Conservation (phyloP, 306 rosid species). For the Neltuma alba region DNA sequence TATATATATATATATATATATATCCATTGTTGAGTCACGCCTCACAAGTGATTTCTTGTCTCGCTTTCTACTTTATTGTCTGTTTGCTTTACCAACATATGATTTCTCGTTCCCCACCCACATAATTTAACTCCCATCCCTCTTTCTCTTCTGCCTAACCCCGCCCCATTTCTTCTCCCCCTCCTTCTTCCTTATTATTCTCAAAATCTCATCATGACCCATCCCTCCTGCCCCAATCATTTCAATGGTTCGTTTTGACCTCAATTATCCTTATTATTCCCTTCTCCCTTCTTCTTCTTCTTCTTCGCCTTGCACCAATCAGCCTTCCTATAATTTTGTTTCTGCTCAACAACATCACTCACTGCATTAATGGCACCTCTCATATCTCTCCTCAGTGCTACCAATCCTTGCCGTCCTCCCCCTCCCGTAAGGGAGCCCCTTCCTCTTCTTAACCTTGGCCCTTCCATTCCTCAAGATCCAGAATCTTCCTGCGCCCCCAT, state of each 20-base stretch:
- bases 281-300: constrained; percentile 26
- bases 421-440: constrained; percentile 59
- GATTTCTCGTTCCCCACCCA: constrained; percentile 20
- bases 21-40: constrained; percentile 48
- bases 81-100: constrained; percentile 43
- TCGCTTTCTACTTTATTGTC: constrained; percentile 41
- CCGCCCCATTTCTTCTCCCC: too few relatives aligned
- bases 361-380: background rate
- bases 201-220: constrained; percentile 58
- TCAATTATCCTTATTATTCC: constrained; percentile 38
- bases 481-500: constrained; percentile 30
- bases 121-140: constrained; percentile 22
- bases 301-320: constrained; percentile 20
- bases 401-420: constrained; percentile 44
- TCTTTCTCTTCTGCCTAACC: too few relatives aligned
- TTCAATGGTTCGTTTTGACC: constrained; percentile 48
- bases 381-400: background rate
- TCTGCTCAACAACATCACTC: constrained; percentile 25
- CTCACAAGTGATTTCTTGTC: constrained; percentile 57
- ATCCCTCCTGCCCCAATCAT: constrained; percentile 46
- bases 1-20: background rate
- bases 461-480: constrained; percentile 37
- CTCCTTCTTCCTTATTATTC: background rate
- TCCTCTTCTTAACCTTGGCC: constrained; percentile 58
- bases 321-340: constrained; percentile 24